Evolutionary conservation across 176 grass and related monocot genomes (phyloP).

Genomic region (Bonia amplexicaulis): DNA sequence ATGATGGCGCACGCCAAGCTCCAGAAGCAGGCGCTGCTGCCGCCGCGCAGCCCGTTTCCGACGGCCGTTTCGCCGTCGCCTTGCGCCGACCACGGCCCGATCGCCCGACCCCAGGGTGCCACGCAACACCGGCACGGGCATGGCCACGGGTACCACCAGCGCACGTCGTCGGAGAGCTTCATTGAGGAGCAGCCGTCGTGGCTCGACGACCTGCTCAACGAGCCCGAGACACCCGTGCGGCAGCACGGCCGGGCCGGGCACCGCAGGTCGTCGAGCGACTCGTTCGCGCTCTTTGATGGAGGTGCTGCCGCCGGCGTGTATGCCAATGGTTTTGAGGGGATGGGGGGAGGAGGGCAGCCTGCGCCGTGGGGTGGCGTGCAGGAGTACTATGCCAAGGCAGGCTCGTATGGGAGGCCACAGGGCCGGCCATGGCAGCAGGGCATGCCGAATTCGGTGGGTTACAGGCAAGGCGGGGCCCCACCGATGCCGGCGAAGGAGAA

Average conservation of each 20-base stretch:
- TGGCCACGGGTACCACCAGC: conserved; percentile 52
- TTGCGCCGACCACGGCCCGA: conserved; percentile 55
- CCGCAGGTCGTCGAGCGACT: conserved; percentile 88
- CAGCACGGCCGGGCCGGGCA: conserved; percentile 47
- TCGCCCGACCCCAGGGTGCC: conserved; percentile 42
- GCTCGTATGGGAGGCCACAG: conserved; percentile 36
- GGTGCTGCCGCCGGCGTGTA: conserved; percentile 9
- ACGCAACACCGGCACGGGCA: conserved; percentile 25
- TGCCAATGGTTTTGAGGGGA: conserved; percentile 38
- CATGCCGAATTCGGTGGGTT: conserved; percentile 24
- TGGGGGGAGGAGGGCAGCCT: conserved; percentile 25
- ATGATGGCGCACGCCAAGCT: conserved; percentile 49
- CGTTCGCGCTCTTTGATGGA: conserved; percentile 65
- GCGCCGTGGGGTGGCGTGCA: conserved; percentile 35
- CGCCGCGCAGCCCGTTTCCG: conserved; percentile 84
- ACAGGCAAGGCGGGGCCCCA: conserved; percentile 22
- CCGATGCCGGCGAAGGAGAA: conserved; percentile 51
- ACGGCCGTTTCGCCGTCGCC: conserved; percentile 9
- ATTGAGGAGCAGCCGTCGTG: conserved; percentile 91
- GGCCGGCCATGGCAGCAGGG: conserved; percentile 53
- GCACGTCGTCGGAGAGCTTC: conserved; percentile 89
- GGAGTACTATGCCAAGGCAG: conserved; percentile 50
- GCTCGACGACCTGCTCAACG: conserved; percentile 91
- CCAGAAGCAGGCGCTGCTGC: conserved; percentile 62
- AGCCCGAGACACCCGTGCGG: conserved; percentile 63